Conservation (phyloP, 805 yeast genomes). For the Jamesozyma gamospora region DNA sequence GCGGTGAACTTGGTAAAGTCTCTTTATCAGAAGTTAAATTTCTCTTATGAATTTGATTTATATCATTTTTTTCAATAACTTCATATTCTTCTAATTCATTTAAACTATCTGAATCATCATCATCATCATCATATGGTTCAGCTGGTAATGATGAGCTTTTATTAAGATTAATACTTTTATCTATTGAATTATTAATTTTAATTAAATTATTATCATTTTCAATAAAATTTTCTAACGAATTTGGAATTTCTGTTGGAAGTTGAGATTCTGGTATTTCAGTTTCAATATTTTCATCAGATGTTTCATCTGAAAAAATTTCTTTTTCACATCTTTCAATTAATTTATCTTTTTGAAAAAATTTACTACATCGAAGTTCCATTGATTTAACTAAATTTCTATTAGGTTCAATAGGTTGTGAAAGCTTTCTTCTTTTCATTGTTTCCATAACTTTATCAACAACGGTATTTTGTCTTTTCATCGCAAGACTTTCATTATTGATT, state of each 20-base stretch:
- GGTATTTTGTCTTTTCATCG: neutral
- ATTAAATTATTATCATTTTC: neutral
- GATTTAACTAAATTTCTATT: neutral
- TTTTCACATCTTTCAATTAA: neutral
- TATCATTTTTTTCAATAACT: neutral
- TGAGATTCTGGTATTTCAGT: conserved; percentile 25
- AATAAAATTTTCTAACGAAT: conserved; percentile 5
- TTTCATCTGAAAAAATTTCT: neutral
- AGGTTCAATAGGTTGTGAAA: conserved; percentile 2
- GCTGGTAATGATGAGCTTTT: no score
- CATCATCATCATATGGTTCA: neutral
- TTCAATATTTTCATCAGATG: conserved; percentile 9
- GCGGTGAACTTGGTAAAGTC: no score
- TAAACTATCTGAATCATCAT: conserved; percentile 1
- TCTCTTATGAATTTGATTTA: neutral
- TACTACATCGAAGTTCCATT: conserved; percentile 5
- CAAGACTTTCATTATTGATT: neutral
- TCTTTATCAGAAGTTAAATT: neutral
- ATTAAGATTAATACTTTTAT: no score
- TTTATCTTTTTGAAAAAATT: conserved; percentile 7
- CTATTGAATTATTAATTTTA: neutral
- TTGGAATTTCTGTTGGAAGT: conserved; percentile 20
- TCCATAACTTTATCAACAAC: conserved; percentile 13
- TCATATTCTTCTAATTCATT: conserved; percentile 2
- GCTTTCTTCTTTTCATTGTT: conserved; percentile 17